Base-by-base conservation (phyloP, 108 stramenopile genomes). In the Cyclostephanos invisitatus region DNA sequence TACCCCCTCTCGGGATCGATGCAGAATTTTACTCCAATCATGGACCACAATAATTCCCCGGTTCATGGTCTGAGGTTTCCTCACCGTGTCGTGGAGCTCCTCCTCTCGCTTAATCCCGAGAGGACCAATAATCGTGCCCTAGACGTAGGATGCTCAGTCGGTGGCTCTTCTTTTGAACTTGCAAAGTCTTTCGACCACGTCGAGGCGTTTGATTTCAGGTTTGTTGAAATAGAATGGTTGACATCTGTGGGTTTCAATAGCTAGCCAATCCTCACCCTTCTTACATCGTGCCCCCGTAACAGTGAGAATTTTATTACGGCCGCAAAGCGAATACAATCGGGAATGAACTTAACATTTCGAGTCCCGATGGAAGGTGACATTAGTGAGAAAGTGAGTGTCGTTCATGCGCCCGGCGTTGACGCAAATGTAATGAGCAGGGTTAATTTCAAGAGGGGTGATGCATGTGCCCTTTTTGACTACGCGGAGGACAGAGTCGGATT, bases 111-210 rank as follows among this genome's bases (percentile, higher is more conserved):
- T n/a, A 70, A 79, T 17, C 91, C 88, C 24, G 74, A 69, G 67
- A 60, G 32, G 48, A 84, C 49, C 29, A 86, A 77, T 62, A 87
- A 80, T 62, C 75, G 62, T 35, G 88, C 86, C 20, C 60, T 98
- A 44, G 96, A 97, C 72, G 78, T 98, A 51, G 96, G 96, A 28
- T 97, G 97, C 72, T 88, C 96, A 17, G 96, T 96, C 10, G 97
- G 97, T 35, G 97, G 96, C 15, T 76, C 88, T 21, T 87, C 94
- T 2, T 93, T 97, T 49, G 91, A 92, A 61, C 85, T 97, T 48
- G 94, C 96, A 11, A 88, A 81, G 64, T 44, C 70, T 20, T 97
- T 94, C 67, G 90, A 94, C 55, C 80, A 85, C 50, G 97, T 98
- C 0, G 90, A 95, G 56, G 97, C 95, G 8, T 86, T 97, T 55